A percentile compares a stretch with the other conserved stretches of the same genome.
These are phyloP conservation scores for Scytalidium lignicola DNA, from an alignment of 2,329 filamentous ascomycete genomes.

Conservation along the genomic window DNA sequence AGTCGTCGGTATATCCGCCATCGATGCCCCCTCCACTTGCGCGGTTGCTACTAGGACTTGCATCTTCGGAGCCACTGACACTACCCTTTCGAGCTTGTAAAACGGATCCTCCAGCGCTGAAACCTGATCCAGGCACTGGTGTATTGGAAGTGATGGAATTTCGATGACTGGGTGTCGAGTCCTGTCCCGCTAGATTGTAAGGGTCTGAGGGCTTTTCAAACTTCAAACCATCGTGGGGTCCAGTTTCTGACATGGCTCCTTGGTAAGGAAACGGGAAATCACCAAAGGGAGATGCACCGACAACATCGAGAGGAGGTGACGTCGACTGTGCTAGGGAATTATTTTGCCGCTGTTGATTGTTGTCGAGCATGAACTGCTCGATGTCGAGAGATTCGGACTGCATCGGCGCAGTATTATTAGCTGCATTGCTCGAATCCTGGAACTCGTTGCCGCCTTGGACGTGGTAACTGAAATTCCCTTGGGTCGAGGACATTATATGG, in stretches of 20 bases:
- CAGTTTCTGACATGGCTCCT: conserved; percentile 34
- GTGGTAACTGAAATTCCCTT: conserved; percentile 12
- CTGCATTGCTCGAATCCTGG: conserved; percentile 8
- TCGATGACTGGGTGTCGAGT: conserved; percentile 15
- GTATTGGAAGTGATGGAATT: conserved; percentile 13
- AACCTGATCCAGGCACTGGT: conserved; percentile 14
- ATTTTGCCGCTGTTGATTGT: conserved; percentile 11
- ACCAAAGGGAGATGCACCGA: conserved; percentile 36
- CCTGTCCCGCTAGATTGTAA: conserved; percentile 16
- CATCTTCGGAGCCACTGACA: conserved; percentile 27
- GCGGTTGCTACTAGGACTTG: conserved; percentile 26
- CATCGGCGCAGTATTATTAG: conserved; percentile 10
- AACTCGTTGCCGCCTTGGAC: conserved; percentile 14
- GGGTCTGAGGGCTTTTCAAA: conserved; percentile 18
- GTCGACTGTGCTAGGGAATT: conserved; percentile 12
- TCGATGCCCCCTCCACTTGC: conserved; percentile 17
- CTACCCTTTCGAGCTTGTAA: conserved; percentile 17
- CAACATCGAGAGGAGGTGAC: conserved; percentile 20
- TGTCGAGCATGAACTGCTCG: conserved; percentile 24
- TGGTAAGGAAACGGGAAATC: conserved; percentile 50
- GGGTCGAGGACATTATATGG: conserved; percentile 17
- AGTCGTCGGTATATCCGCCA: conserved; percentile 43
- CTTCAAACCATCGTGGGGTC: conserved; percentile 28
- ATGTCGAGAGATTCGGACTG: conserved; percentile 20
- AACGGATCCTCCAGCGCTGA: conserved; percentile 14